These are phyloP conservation scores for Anisodus tanguticus DNA, from an alignment of 257 asterid genomes.

Conservation along the genomic window DNA sequence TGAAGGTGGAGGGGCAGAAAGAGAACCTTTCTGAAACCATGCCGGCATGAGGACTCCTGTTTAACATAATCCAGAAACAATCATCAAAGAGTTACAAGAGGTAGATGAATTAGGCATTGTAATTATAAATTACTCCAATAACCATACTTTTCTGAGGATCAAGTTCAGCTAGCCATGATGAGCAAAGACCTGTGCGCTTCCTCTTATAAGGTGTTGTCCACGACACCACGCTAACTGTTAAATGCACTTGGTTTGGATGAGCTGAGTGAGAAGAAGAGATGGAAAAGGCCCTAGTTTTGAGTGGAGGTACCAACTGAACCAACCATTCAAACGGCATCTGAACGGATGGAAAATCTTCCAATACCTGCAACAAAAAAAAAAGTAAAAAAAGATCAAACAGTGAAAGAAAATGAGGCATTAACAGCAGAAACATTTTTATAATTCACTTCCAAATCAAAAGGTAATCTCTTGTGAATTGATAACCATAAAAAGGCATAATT, in stretches of 20 bases:
- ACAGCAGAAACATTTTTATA: neutral
- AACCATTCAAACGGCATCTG: constrained; percentile 94
- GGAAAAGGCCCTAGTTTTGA: constrained; percentile 85
- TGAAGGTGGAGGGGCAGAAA: constrained; percentile 77
- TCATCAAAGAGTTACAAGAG: constrained; percentile 8
- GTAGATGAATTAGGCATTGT: neutral
- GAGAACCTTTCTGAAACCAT: constrained; percentile 84
- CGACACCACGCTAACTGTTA: constrained; percentile 77
- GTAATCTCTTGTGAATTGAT: neutral
- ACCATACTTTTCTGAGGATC: constrained; percentile 73
- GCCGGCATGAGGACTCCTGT: constrained; percentile 74
- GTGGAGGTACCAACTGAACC: constrained; percentile 87
- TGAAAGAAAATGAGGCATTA: constrained; percentile 26
- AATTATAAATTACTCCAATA: constrained; percentile 18
- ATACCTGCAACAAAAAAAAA: constrained; percentile 54
- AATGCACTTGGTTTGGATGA: constrained; percentile 88
- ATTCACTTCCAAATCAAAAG: neutral
- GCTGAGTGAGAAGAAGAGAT: constrained; percentile 77
- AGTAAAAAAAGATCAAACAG: constrained; percentile 17
- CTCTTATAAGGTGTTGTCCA: constrained; percentile 96
- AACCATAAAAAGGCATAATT: neutral
- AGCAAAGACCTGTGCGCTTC: constrained; percentile 85
- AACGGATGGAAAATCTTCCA: constrained; percentile 92
- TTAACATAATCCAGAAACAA: constrained; percentile 25
- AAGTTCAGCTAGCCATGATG: constrained; percentile 88